Conservation (phyloP, 116 monocot genomes). For the Iris pallida region DNA sequence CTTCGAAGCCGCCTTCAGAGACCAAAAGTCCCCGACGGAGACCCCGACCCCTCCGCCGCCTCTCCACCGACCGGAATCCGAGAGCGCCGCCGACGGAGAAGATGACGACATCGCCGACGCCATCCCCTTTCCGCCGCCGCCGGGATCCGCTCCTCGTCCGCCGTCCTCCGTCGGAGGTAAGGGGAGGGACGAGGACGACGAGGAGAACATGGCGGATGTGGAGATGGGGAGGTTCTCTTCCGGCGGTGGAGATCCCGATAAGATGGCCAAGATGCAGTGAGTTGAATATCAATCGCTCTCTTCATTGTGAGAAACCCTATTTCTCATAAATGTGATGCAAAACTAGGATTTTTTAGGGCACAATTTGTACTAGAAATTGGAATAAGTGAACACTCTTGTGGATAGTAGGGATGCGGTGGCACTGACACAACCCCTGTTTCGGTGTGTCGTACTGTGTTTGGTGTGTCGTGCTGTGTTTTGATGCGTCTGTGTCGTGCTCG, state of each 20-base stretch:
- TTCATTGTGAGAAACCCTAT: neutral
- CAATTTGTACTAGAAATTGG: no score
- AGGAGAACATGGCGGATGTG: constrained; percentile 83
- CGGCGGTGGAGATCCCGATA: constrained; percentile 66
- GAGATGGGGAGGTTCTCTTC: constrained; percentile 64
- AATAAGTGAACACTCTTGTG: no score
- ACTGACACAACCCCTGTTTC: no score
- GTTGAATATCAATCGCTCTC: neutral
- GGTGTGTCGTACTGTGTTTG: no score
- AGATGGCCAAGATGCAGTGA: constrained; percentile 88
- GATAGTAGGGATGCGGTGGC: no score
- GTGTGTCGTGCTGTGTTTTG: no score
- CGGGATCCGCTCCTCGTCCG: neutral
- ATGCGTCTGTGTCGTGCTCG: no score
- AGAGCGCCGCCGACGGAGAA: constrained; percentile 23
- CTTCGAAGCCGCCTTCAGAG: constrained; percentile 87
- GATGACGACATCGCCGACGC: constrained; percentile 27
- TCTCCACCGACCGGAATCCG: constrained; percentile 17
- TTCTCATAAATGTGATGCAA: no score
- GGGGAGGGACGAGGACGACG: constrained; percentile 71
- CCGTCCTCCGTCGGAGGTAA: constrained; percentile 20
- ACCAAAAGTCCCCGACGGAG: constrained; percentile 82
- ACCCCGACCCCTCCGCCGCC: constrained; percentile 29
- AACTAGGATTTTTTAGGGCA: no score
- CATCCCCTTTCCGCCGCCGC: constrained; percentile 4